phyloP scores from a whole-genome alignment of 345 rosid species.

The Syzygium aromaticum region DNA sequence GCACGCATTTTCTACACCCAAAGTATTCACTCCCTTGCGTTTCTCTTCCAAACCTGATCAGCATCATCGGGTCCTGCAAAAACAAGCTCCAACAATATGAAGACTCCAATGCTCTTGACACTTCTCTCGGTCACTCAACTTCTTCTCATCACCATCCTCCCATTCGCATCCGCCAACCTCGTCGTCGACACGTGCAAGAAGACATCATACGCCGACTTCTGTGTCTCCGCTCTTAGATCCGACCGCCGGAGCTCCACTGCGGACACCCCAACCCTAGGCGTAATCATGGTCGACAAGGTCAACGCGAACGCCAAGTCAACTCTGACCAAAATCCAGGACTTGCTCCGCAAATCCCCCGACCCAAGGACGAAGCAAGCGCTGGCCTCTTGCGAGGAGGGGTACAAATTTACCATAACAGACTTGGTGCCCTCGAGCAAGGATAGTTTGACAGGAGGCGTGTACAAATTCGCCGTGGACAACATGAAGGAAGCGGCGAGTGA shows the following conservation, averaged over 20 bases:
- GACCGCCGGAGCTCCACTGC: background rate
- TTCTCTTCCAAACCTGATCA: background rate
- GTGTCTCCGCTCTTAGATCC: background rate
- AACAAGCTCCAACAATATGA: background rate
- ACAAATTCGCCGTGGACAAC: constrained; percentile 11
- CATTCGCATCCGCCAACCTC: background rate
- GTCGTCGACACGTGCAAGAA: background rate
- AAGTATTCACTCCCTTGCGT: background rate
- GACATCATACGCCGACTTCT: background rate
- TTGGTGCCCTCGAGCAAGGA: constrained; percentile 3
- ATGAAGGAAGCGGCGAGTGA: constrained; percentile 8
- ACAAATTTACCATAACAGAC: constrained; percentile 8
- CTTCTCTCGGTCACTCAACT: background rate
- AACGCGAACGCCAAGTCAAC: background rate
- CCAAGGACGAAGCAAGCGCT: constrained; percentile 5
- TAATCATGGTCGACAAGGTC: background rate
- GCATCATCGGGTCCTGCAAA: background rate
- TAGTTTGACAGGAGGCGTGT: constrained; percentile 12
- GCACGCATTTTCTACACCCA: background rate
- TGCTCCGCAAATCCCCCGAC: constrained; percentile 3
- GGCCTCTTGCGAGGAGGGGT: constrained; percentile 2
- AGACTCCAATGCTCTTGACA: background rate
- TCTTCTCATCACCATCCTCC: background rate
- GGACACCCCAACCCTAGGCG: background rate
- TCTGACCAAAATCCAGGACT: constrained; percentile 6